Conservation (phyloP, 345 rosid species). For the Lumnitzera racemosa region DNA sequence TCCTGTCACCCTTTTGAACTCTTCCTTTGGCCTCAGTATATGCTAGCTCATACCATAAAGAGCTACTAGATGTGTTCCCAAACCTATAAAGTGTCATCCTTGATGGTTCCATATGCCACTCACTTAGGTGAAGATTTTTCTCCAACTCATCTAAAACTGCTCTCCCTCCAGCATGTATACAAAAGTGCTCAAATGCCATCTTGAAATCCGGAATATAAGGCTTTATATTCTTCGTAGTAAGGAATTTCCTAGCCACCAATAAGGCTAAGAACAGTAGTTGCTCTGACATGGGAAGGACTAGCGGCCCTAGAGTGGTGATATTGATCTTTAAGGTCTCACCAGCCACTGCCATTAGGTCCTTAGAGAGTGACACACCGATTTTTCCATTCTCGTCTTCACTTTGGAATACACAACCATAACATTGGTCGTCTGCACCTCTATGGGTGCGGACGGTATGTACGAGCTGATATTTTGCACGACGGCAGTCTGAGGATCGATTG, state of each 20-base stretch:
- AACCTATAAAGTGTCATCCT: conserved; percentile 68
- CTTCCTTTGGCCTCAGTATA: conserved; percentile 64
- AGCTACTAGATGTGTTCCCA: conserved; percentile 68
- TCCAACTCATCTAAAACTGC: conserved; percentile 61
- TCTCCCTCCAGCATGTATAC: conserved; percentile 65
- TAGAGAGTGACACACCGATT: conserved; percentile 45
- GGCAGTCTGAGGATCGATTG: conserved; percentile 29
- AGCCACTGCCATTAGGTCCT: conserved; percentile 50
- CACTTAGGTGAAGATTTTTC: conserved; percentile 44
- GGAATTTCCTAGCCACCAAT: conserved; percentile 27
- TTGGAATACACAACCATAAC: conserved; percentile 43
- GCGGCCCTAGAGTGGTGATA: conserved; percentile 56
- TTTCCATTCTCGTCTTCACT: conserved; percentile 37
- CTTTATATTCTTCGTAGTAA: conserved; percentile 37
- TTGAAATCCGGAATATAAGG: conserved; percentile 61
- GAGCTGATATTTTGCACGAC: conserved; percentile 42
- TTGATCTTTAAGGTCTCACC: conserved; percentile 62
- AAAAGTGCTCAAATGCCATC: conserved; percentile 69
- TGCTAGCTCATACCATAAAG: conserved; percentile 70
- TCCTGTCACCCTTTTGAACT: conserved; percentile 49
- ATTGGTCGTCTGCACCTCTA: conserved; percentile 42
- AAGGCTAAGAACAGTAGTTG: conserved; percentile 37
- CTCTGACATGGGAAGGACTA: conserved; percentile 55
- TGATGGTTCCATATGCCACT: conserved; percentile 75
- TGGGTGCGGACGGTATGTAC: conserved; percentile 50